Percentiles rank a stretch among this genome's conserved stretches.
Conservation (phyloP, 257 asterid genomes). For the Capsicum chinense region DNA sequence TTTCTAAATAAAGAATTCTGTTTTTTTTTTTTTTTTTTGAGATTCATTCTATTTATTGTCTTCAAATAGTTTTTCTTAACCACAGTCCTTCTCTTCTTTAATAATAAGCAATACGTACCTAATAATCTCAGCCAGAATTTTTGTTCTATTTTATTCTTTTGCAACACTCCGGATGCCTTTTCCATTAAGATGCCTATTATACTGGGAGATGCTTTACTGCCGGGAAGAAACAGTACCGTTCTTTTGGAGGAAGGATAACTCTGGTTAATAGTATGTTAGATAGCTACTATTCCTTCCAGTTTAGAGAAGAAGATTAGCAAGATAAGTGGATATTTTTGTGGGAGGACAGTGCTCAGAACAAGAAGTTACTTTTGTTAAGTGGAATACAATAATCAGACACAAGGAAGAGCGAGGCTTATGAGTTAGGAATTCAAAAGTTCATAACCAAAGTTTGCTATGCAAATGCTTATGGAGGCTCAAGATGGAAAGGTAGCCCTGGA, state of each 20-base stretch:
- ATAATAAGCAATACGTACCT: neutral
- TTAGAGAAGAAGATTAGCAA: constrained; percentile 14
- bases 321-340: neutral
- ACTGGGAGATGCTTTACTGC: neutral
- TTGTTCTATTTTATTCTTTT: neutral
- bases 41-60: neutral
- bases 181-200: neutral
- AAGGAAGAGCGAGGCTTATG: neutral
- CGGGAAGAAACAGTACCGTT: neutral
- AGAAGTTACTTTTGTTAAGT: neutral
- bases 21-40: too few relatives aligned
- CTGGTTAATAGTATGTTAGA: neutral
- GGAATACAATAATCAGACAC: neutral
- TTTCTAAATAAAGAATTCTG: neutral
- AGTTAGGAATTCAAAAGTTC: neutral
- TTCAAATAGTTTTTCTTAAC: neutral
- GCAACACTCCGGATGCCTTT: neutral
- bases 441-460: neutral
- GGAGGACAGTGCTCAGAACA: neutral
- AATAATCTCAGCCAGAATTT: neutral
- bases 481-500: constrained; percentile 1
- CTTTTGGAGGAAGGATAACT: neutral
- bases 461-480: neutral
- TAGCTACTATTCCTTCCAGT: neutral
- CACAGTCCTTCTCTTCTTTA: neutral